phyloP scores from a whole-genome alignment of 345 rosid genomes.

The Triadica sebifera region DNA sequence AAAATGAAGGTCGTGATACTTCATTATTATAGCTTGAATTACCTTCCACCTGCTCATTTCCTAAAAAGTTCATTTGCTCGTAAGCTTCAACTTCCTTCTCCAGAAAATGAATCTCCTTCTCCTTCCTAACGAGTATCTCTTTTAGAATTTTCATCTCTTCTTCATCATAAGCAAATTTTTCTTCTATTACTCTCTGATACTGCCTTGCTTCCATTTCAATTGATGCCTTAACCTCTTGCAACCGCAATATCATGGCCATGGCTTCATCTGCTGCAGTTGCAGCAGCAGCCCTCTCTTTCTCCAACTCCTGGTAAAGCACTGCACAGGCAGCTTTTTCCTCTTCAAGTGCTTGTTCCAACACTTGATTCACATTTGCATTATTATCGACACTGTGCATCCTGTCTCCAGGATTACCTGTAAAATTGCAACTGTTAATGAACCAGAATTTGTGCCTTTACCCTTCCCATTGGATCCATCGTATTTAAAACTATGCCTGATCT shows the following conservation, averaged over 20 bases:
- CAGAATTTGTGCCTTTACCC: conserved; percentile 15
- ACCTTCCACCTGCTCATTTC: conserved; percentile 9
- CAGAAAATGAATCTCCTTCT: conserved; percentile 32
- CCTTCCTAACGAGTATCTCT: conserved; percentile 31
- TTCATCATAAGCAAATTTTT: conserved; percentile 30
- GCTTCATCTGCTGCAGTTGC: conserved; percentile 36
- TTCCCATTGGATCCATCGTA: conserved; percentile 25
- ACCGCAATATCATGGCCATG: conserved; percentile 35
- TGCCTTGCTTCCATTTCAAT: conserved; percentile 35
- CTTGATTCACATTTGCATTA: conserved; percentile 12
- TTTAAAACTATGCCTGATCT: conserved; percentile 28
- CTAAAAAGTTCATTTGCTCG: conserved; percentile 14
- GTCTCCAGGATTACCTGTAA: conserved; percentile 12
- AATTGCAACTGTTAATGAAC: conserved; percentile 28
- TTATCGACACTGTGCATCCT: conserved; percentile 3
- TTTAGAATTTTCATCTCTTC: conserved; percentile 35
- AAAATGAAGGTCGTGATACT: conserved; percentile 15
- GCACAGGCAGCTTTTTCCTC: conserved; percentile 22
- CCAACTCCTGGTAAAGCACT: conserved; percentile 28
- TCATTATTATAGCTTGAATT: conserved; percentile 11
- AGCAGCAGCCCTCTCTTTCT: conserved; percentile 39
- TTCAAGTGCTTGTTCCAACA: conserved; percentile 19
- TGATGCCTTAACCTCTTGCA: conserved; percentile 35
- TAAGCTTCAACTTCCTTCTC: conserved; percentile 27
- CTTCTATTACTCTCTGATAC: conserved; percentile 31